These are phyloP conservation scores for Agrostemma githago DNA, from an alignment of 148 eudicot genomes.

Conservation along the genomic window DNA sequence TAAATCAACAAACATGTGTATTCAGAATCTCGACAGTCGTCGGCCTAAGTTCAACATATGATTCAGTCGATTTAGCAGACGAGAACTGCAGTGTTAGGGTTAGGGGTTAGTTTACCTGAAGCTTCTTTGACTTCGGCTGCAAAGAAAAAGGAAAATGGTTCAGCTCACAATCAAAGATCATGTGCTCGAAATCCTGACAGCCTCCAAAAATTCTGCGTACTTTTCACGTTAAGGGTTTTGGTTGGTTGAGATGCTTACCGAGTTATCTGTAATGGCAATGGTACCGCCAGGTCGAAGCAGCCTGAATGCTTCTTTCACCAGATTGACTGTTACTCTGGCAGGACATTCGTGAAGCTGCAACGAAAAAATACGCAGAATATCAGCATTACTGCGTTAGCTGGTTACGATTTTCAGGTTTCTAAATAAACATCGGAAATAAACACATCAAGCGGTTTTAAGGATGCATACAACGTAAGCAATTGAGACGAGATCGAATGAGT, in stretches of 20 bases:
- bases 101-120: constrained; percentile 59
- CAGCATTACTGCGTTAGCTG: neutral
- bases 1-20: neutral
- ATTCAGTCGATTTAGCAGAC: neutral
- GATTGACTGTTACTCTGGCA: constrained; percentile 59
- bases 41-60: too few relatives aligned
- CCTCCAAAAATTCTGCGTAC: too few relatives aligned
- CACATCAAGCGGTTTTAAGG: neutral
- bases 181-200: too few relatives aligned
- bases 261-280: constrained; percentile 77
- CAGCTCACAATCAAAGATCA: neutral
- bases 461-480: constrained; percentile 77
- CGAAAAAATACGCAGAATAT: constrained; percentile 8
- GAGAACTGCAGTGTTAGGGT: constrained; percentile 14
- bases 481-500: constrained; percentile 87
- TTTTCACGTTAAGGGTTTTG: too few relatives aligned
- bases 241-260: constrained; percentile 37
- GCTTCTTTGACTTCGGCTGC: constrained; percentile 95
- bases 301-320: constrained; percentile 82
- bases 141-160: constrained; percentile 14
- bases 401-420: neutral
- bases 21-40: too few relatives aligned
- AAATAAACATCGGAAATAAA: neutral
- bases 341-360: constrained; percentile 94
- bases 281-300: constrained; percentile 96